A percentile compares a stretch with the other conserved stretches of the same genome.
phyloP scores from a whole-genome alignment of 768 basidiomycete genomes.

The Panus rudis region DNA sequence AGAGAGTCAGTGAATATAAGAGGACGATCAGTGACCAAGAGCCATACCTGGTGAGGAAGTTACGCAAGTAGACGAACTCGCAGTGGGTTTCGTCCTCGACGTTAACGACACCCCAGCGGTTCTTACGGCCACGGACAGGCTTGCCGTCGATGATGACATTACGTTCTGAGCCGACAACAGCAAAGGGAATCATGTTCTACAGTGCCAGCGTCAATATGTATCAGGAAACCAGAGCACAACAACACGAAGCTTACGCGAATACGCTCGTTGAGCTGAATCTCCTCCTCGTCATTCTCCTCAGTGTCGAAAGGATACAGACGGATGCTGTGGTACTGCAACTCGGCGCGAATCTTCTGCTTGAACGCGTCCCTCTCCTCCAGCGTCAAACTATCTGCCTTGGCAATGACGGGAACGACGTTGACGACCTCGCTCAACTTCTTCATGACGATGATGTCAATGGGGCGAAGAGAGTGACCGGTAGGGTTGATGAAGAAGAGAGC shows the following conservation, averaged over 20 bases:
- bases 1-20: neutral
- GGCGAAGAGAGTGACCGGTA: slow-evolving; percentile 93
- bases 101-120: slow-evolving; percentile 97
- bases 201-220: slow-evolving; percentile 2
- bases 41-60: slow-evolving; percentile 85
- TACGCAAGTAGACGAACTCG: slow-evolving; percentile 95
- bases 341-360: slow-evolving; percentile 93
- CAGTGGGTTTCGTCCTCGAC: slow-evolving; percentile 96
- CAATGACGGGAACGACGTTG: slow-evolving; percentile 99
- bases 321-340: slow-evolving; percentile 87
- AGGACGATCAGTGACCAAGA: neutral
- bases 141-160: slow-evolving; percentile 95
- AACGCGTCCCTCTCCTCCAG: slow-evolving; percentile 88
- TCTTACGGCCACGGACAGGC: slow-evolving; percentile 91
- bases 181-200: slow-evolving; percentile 92
- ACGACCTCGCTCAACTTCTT: slow-evolving; percentile 98
- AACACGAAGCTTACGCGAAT: slow-evolving; percentile 55
- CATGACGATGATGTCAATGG: slow-evolving; percentile 98
- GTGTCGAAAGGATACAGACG: slow-evolving; percentile 95
- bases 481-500: slow-evolving; percentile 98
- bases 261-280: slow-evolving; percentile 79
- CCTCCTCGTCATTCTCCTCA: slow-evolving; percentile 92
- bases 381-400: slow-evolving; percentile 93
- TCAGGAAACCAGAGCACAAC: neutral
- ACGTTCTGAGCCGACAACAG: slow-evolving; percentile 94